Conservation (phyloP, 2,329 filamentous ascomycete genomes). For the Pestalotiopsis sp. region DNA sequence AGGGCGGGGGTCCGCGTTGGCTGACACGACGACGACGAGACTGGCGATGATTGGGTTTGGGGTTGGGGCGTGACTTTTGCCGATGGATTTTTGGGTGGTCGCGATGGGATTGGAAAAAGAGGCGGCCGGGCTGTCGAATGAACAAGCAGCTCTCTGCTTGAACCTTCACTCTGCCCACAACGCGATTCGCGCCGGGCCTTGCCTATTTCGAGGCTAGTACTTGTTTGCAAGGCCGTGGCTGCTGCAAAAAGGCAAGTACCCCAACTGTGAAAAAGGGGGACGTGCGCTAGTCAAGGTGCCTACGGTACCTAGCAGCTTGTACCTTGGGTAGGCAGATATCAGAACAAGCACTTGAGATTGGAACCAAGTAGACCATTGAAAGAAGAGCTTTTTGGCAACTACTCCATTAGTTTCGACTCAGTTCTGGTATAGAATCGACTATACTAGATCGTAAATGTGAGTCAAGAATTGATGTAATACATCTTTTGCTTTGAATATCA, state of each 20-base stretch:
- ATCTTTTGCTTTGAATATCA: too few relatives aligned
- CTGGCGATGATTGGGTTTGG: neutral
- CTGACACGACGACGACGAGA: neutral
- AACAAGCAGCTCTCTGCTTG: neutral
- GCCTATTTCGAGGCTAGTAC: conserved; percentile 2
- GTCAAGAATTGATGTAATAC: too few relatives aligned
- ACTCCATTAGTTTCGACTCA: too few relatives aligned
- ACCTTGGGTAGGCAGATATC: too few relatives aligned
- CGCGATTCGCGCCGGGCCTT: conserved; percentile 8
- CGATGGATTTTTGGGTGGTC: neutral
- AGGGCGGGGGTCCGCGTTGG: neutral
- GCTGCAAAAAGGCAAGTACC: neutral
- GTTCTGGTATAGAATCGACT: too few relatives aligned
- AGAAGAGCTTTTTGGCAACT: too few relatives aligned
- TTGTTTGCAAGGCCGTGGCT: neutral
- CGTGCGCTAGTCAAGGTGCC: neutral
- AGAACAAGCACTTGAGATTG: too few relatives aligned
- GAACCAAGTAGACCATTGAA: too few relatives aligned
- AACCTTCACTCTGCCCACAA: neutral
- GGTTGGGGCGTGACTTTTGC: neutral
- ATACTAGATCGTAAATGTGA: too few relatives aligned
- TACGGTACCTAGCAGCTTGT: neutral
- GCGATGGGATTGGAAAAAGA: conserved; percentile 7
- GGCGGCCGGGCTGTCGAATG: conserved; percentile 9
- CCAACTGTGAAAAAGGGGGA: neutral